phyloP scores from a whole-genome alignment of 306 rosid species.

The Fragaria ananassa region DNA sequence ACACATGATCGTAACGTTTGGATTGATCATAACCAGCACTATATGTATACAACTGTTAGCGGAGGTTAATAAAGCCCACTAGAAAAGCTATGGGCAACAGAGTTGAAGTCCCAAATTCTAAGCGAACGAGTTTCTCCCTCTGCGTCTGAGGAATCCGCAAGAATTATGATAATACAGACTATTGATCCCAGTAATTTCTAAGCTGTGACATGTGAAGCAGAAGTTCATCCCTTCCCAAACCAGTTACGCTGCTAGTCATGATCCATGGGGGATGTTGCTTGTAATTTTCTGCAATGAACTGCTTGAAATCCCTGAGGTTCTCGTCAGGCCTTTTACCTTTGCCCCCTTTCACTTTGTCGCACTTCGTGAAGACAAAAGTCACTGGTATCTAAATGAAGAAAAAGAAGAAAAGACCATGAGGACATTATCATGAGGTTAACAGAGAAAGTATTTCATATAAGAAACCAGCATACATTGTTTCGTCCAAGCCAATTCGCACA shows the following conservation, averaged over 20 bases:
- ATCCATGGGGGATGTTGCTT: constrained; percentile 82
- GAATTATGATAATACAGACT: not conserved
- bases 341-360: constrained; percentile 68
- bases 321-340: constrained; percentile 82
- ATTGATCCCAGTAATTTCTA: constrained; percentile 88
- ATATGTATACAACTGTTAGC: not conserved
- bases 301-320: constrained; percentile 71
- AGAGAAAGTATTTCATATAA: not conserved
- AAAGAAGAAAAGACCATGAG: constrained; percentile 10
- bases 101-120: constrained; percentile 1
- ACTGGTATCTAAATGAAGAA: constrained; percentile 61
- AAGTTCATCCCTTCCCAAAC: constrained; percentile 84
- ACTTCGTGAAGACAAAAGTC: constrained; percentile 87
- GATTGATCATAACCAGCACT: not conserved
- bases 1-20: not conserved
- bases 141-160: not conserved
- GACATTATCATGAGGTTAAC: not conserved
- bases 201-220: constrained; percentile 84
- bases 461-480: constrained; percentile 51
- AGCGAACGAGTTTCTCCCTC: not conserved
- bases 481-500: constrained; percentile 96
- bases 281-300: constrained; percentile 65
- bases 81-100: not conserved
- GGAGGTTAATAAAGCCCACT: not conserved
- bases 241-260: constrained; percentile 89